phyloP scores from a whole-genome alignment of 2,329 filamentous ascomycete species.

The Blastomyces parvus region DNA sequence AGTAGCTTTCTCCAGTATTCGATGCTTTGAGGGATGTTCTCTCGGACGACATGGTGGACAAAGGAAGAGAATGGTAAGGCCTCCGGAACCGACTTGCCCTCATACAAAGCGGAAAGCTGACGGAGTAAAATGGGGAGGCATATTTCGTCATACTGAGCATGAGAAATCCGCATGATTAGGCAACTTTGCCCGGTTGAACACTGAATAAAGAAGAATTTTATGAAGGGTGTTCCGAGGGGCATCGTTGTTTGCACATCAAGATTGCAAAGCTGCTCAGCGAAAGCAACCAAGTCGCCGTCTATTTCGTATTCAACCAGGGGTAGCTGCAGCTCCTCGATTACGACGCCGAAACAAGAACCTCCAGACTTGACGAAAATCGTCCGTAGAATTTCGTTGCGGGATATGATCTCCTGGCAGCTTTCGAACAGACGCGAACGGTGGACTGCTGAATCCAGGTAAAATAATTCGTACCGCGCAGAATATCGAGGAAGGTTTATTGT shows the following conservation, averaged over 20 bases:
- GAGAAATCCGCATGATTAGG: constrained; percentile 51
- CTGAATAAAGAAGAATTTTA: constrained; percentile 44
- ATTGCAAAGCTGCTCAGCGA: constrained; percentile 40
- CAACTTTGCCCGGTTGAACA: constrained; percentile 22
- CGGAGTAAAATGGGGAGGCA: constrained; percentile 48
- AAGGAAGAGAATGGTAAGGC: constrained; percentile 31
- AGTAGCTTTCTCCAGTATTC: constrained; percentile 51
- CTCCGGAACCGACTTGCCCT: constrained; percentile 20
- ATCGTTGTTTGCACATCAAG: constrained; percentile 44
- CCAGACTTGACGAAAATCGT: constrained; percentile 46
- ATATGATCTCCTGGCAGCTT: constrained; percentile 38
- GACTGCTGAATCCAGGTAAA: constrained; percentile 45
- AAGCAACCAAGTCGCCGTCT: constrained; percentile 38
- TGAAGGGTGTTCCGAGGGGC: constrained; percentile 46
- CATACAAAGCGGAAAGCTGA: constrained; percentile 45
- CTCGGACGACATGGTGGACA: constrained; percentile 23
- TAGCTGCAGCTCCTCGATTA: constrained; percentile 42
- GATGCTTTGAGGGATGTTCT: constrained; percentile 31
- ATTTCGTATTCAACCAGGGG: constrained; percentile 38
- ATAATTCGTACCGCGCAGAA: constrained; percentile 52
- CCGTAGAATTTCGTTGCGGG: constrained; percentile 49
- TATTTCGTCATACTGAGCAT: constrained; percentile 56
- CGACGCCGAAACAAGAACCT: constrained; percentile 40
- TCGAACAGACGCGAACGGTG: constrained; percentile 39
- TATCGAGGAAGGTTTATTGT: constrained; percentile 49